Percentiles rank a stretch among this genome's conserved stretches.
Evolutionary conservation across 768 basidiomycete genomes (phyloP).

Genomic region (Trametes coccinea): DNA sequence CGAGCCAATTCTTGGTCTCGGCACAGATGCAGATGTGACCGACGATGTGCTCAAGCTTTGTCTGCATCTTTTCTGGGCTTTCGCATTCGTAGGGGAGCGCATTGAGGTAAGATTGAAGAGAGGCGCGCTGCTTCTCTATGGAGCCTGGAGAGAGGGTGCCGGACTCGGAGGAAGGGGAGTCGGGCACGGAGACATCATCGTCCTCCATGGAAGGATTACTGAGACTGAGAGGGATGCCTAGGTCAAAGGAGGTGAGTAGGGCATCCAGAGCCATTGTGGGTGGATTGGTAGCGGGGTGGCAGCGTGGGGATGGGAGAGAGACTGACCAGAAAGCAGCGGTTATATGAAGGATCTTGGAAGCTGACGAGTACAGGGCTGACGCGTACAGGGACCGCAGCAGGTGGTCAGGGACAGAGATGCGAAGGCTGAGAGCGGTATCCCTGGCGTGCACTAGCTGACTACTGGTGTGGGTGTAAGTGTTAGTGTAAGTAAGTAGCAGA

Average conservation of each 20-base stretch:
- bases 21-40: constrained; percentile 68
- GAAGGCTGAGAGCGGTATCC: constrained; percentile 5
- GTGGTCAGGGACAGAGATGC: constrained; percentile 4
- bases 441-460: neutral
- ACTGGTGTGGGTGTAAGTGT: neutral
- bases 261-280: constrained; percentile 10
- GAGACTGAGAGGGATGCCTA: constrained; percentile 1
- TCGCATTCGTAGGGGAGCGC: constrained; percentile 76
- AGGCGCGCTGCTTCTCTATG: constrained; percentile 57
- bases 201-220: constrained; percentile 49
- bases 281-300: constrained; percentile 11
- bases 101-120: constrained; percentile 65
- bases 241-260: constrained; percentile 14
- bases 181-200: constrained; percentile 52
- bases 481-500: too few species aligned
- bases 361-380: constrained; percentile 30
- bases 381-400: constrained; percentile 20
- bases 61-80: constrained; percentile 68
- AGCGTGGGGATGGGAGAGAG: neutral
- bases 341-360: constrained; percentile 13
- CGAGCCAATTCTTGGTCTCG: constrained; percentile 74
- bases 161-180: constrained; percentile 40
- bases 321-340: constrained; percentile 17
- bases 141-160: constrained; percentile 33
- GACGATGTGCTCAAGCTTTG: constrained; percentile 66